A percentile compares a stretch with the other conserved stretches of the same genome.
These are phyloP conservation scores for Trametes maxima DNA, from an alignment of 768 basidiomycete species.

Conservation along the genomic window DNA sequence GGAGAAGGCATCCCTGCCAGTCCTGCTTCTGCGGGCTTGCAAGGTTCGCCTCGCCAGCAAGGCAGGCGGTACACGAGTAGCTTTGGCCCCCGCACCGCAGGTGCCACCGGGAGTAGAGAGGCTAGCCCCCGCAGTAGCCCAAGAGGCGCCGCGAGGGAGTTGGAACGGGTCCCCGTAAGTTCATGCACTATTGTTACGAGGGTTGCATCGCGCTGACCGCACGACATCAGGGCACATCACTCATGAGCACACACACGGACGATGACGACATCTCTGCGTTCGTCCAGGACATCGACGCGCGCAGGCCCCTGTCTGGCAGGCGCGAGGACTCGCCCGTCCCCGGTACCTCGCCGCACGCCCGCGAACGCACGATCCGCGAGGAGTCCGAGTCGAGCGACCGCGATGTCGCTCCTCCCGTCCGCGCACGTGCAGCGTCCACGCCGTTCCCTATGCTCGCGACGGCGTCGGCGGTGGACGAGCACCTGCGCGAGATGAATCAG, in stretches of 20 bases:
- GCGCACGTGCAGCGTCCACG: constrained; percentile 28
- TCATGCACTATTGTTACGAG: background rate
- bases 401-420: constrained; percentile 5
- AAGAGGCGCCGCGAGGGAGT: constrained; percentile 39
- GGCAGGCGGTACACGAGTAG: constrained; percentile 76
- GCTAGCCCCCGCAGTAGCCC: constrained; percentile 45
- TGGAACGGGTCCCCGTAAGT: constrained; percentile 27
- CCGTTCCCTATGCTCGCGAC: constrained; percentile 63
- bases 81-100: constrained; percentile 68
- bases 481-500: constrained; percentile 66
- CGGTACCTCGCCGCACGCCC: background rate
- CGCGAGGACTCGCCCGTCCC: constrained; percentile 27
- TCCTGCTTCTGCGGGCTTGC: constrained; percentile 10
- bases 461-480: constrained; percentile 65
- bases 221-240: constrained; percentile 42
- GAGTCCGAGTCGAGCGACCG: constrained; percentile 15
- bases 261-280: constrained; percentile 81
- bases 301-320: constrained; percentile 53
- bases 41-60: constrained; percentile 24
- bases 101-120: constrained; percentile 40
- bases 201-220: background rate
- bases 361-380: constrained; percentile 13
- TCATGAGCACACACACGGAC: constrained; percentile 54
- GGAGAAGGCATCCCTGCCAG: constrained; percentile 31
- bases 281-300: constrained; percentile 73